Evolutionary conservation across 176 grass and related monocot genomes (phyloP), one percentile per base, ranked within the genome.

Genomic region (Oropetium thomaeum): DNA sequence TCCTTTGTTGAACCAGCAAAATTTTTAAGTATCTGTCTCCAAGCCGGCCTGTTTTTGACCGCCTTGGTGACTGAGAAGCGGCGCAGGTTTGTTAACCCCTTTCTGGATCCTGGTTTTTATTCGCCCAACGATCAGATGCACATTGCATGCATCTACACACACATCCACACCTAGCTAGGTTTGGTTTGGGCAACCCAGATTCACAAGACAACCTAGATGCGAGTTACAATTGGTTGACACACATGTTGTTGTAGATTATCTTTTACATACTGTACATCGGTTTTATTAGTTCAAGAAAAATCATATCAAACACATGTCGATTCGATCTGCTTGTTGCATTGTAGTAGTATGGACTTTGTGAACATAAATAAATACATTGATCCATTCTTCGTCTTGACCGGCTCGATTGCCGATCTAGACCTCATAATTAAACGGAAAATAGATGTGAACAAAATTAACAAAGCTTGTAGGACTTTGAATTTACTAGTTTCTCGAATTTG

Each of bases 11-110:
- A 89, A 85, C 87, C 82, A 85, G 68, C 82, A 82, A 85, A 85
- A 79, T 72, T 65, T 79, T 53, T 73, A 78, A 78, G 66, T 82
- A 4, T 38, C 0, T 85, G 87, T 85, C 87, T 71, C 51, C 73
- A 89, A 86, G 54, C 3, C 35, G 35, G 7, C 74, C 62, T 78
- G 82, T 82, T 89, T 86, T 89, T 89, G 87, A 89, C 87, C 28
- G 87, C 87, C 69, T 89, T 86, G 87, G 78, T 89, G 82, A 89
- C 78, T 82, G 82, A 78, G 82, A 85, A 78, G 78, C 44, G 44
- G 42, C 61, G 37, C 62, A 79, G 54, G 54, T 57, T 84, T 88
- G 80, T 22, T 45, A 62, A 59, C 34, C 63, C 53, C 49, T 83
- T 75, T 78, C 75, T 33, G 13, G 62, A 79, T 80, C 43, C 28